Evolutionary conservation across 352 stramenopile genomes (phyloP).

Genomic region (Phytopythium mirpurense): DNA sequence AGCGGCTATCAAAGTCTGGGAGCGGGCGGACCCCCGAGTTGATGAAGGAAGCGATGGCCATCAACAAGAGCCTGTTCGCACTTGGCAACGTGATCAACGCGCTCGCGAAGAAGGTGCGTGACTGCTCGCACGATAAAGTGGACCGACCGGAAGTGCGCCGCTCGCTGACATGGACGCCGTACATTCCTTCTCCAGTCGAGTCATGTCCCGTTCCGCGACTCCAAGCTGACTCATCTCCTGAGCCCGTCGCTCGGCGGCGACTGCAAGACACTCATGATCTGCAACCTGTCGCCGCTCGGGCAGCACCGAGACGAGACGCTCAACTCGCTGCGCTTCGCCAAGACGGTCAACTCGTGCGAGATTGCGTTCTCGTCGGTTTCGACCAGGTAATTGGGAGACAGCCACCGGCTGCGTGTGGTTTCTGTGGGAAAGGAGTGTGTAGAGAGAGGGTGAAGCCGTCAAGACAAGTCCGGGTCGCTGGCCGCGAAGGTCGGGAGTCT

Average conservation of each 20-base stretch:
- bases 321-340: constrained; percentile 84
- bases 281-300: constrained; percentile 75
- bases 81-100: constrained; percentile 83
- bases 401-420: neutral
- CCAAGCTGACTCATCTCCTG: constrained; percentile 85
- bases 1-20: constrained; percentile 76
- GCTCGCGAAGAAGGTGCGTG: constrained; percentile 73
- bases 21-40: constrained; percentile 69
- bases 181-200: constrained; percentile 25
- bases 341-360: constrained; percentile 87
- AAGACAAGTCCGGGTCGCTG: neutral
- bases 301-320: constrained; percentile 80
- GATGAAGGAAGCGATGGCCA: constrained; percentile 79
- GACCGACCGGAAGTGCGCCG: too few species aligned
- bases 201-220: constrained; percentile 87
- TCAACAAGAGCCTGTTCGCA: constrained; percentile 86
- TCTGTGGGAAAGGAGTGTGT: neutral
- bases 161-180: neutral
- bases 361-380: constrained; percentile 61
- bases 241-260: constrained; percentile 81
- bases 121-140: neutral
- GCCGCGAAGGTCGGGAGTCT: neutral
- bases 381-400: constrained; percentile 17
- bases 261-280: constrained; percentile 91
- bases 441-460: neutral